These are phyloP conservation scores for Pseudogymnoascus sp. DNA, from an alignment of 2,329 filamentous ascomycete species.

Conservation along the genomic window DNA sequence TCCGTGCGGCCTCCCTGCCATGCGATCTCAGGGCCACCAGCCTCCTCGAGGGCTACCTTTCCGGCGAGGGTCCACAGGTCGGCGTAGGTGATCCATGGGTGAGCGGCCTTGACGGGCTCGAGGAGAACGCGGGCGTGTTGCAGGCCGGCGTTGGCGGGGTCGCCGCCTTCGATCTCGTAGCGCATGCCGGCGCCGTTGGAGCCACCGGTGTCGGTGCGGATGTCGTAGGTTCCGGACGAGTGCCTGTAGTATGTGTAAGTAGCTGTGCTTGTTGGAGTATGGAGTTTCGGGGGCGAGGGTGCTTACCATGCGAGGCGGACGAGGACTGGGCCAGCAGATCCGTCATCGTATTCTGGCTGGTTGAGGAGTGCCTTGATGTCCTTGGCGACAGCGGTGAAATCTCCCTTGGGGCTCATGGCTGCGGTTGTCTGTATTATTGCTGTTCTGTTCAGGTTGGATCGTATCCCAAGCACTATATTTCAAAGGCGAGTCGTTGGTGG, in stretches of 20 bases:
- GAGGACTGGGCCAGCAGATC: slow-evolving; percentile 54
- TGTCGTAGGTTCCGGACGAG: slow-evolving; percentile 54
- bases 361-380: slow-evolving; percentile 46
- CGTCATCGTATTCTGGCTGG: slow-evolving; percentile 58
- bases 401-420: slow-evolving; percentile 40
- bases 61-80: slow-evolving; percentile 59
- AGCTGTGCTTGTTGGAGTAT: not conserved
- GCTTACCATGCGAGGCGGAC: slow-evolving; percentile 54
- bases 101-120: slow-evolving; percentile 49
- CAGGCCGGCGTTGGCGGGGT: slow-evolving; percentile 57
- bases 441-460: not conserved
- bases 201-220: slow-evolving; percentile 50
- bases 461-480: not conserved
- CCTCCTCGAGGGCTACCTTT: slow-evolving; percentile 48
- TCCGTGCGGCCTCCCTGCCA: slow-evolving; percentile 55
- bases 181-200: slow-evolving; percentile 60
- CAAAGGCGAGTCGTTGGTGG: not conserved
- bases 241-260: slow-evolving; percentile 37
- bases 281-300: not conserved
- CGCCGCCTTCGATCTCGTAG: slow-evolving; percentile 55
- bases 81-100: slow-evolving; percentile 57
- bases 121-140: slow-evolving; percentile 56
- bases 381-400: slow-evolving; percentile 51
- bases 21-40: slow-evolving; percentile 49
- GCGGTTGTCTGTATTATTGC: not conserved